A percentile compares a stretch with the other conserved stretches of the same genome.
Conservation (phyloP, 2,329 filamentous ascomycete species). For the Fulvia fulva region DNA sequence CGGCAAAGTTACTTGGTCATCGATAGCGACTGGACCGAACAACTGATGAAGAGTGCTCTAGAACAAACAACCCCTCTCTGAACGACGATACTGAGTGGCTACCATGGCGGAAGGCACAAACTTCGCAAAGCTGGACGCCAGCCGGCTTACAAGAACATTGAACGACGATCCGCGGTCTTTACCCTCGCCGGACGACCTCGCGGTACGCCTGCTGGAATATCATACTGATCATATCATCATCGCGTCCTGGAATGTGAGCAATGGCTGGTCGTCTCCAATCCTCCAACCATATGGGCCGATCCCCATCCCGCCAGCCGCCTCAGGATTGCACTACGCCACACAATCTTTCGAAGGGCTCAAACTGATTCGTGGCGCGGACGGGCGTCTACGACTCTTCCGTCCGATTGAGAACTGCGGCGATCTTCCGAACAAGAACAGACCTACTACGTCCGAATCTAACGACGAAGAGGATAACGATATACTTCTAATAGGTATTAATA, state of each 20-base stretch:
- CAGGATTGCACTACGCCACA: slow-evolving; percentile 78
- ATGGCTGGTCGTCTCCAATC: slow-evolving; percentile 69
- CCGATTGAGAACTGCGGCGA: neutral
- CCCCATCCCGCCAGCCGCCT: slow-evolving; percentile 72
- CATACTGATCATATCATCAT: slow-evolving; percentile 86
- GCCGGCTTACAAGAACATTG: slow-evolving; percentile 32
- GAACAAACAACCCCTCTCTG: too few relatives aligned
- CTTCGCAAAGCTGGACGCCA: slow-evolving; percentile 7
- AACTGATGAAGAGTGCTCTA: too few relatives aligned
- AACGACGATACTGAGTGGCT: too few relatives aligned
- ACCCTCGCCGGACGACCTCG: slow-evolving; percentile 33
- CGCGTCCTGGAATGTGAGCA: slow-evolving; percentile 58
- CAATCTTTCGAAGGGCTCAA: slow-evolving; percentile 88
- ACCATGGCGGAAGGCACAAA: too few relatives aligned
- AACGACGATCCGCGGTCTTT: slow-evolving; percentile 23
- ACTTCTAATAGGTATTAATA: too few relatives aligned
- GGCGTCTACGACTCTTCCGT: slow-evolving; percentile 67
- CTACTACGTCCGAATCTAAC: too few relatives aligned
- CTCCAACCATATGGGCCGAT: slow-evolving; percentile 73
- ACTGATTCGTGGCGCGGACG: slow-evolving; percentile 63
- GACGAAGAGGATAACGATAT: too few relatives aligned
- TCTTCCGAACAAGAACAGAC: too few relatives aligned
- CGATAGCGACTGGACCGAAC: too few relatives aligned
- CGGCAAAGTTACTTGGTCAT: too few relatives aligned
- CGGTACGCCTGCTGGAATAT: slow-evolving; percentile 37